phyloP scores from a whole-genome alignment of 140 eudicot genomes.

The Stevia rebaudiana region DNA sequence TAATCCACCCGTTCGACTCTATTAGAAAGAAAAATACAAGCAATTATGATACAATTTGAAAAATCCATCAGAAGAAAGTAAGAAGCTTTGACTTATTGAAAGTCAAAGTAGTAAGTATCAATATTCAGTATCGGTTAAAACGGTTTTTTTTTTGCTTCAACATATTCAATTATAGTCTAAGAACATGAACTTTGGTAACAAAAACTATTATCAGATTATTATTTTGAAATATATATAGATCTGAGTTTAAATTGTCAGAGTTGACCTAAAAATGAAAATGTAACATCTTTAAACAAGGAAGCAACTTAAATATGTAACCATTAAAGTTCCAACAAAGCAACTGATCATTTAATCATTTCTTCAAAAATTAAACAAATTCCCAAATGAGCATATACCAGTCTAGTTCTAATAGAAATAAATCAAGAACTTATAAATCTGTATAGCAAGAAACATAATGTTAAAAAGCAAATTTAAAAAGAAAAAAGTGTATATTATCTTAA shows the following conservation, averaged over 20 bases:
- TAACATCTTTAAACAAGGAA: not conserved
- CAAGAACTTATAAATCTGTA: not conserved
- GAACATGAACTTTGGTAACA: not conserved
- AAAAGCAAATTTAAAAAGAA: not conserved
- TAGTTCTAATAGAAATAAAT: not conserved
- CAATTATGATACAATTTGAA: not conserved
- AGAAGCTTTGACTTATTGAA: not conserved
- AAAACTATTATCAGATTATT: not conserved
- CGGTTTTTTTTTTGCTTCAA: not conserved
- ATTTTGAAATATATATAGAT: not conserved
- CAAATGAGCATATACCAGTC: not conserved
- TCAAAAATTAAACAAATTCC: not conserved
- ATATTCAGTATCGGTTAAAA: not conserved
- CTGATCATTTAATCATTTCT: not conserved
- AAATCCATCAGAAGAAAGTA: not conserved
- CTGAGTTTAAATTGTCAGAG: not conserved
- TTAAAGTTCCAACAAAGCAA: not conserved
- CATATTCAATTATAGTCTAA: not conserved
- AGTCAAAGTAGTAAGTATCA: not conserved
- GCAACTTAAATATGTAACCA: not conserved
- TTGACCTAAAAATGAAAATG: not conserved
- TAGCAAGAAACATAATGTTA: constrained; percentile 3
- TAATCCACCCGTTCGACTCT: constrained; percentile 88
- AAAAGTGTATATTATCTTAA: not conserved
- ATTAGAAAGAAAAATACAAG: constrained; percentile 24